These are phyloP conservation scores for Setaria viridis DNA, from an alignment of 202 grass and related monocot species.

Conservation along the genomic window DNA sequence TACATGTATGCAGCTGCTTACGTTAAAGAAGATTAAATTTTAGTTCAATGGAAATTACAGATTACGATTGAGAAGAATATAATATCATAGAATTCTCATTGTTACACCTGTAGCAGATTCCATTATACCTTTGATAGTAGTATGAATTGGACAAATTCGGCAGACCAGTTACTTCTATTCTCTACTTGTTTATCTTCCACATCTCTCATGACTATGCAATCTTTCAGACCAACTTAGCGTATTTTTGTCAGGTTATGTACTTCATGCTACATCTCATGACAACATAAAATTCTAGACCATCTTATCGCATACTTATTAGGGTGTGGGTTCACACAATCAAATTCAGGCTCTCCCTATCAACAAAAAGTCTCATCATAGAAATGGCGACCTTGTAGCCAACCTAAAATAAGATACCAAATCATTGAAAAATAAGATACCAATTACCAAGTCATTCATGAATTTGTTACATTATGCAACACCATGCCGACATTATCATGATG, in stretches of 20 bases:
- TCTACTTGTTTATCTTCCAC: not conserved
- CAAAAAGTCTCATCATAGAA: not conserved
- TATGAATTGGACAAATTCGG: not conserved
- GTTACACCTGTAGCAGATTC: not conserved
- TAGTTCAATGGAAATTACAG: not conserved
- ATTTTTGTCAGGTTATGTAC: not conserved
- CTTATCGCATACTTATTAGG: not conserved
- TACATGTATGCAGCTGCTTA: not conserved
- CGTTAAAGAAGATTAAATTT: constrained; percentile 6
- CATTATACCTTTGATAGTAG: not conserved
- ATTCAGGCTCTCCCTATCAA: not conserved
- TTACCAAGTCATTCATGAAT: constrained; percentile 34
- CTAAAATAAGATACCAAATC: constrained; percentile 2
- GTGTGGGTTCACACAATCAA: not conserved
- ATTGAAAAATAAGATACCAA: constrained; percentile 25
- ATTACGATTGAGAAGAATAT: not conserved
- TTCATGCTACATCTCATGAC: constrained; percentile 11
- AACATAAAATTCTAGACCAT: not conserved
- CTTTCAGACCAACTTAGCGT: not conserved
- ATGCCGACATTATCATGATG: constrained; percentile 22
- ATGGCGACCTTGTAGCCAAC: constrained; percentile 6
- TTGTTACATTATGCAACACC: constrained; percentile 31
- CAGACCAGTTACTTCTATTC: not conserved
- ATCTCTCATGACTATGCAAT: not conserved
- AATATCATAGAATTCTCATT: constrained; percentile 13